Evolutionary conservation across 805 yeast genomes (phyloP).

Genomic region (Myxozyma sirexii): DNA sequence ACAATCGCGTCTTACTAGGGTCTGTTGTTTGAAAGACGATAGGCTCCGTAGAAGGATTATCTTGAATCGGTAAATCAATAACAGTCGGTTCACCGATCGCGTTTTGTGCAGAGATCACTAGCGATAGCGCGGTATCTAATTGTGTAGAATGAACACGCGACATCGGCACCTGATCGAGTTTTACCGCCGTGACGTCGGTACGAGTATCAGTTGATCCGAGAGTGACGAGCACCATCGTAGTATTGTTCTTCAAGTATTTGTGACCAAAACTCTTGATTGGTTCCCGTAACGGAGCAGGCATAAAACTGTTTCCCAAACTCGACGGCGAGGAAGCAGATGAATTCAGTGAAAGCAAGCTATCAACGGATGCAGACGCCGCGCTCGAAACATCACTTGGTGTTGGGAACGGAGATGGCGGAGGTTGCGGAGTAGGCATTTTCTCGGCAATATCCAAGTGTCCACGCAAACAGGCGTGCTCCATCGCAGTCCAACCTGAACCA

Average conservation of each 20-base stretch:
- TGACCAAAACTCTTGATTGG: conserved; percentile 88
- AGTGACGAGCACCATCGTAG: conserved; percentile 75
- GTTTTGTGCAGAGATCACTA: conserved; percentile 57
- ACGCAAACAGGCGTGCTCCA: conserved; percentile 90
- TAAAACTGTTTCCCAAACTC: neutral
- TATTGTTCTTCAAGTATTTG: conserved; percentile 61
- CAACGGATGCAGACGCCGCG: conserved; percentile 32
- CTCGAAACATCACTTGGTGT: conserved; percentile 17
- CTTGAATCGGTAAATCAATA: conserved; percentile 84
- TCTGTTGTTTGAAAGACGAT: conserved; percentile 64
- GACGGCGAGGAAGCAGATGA: conserved; percentile 31
- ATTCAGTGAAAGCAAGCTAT: conserved; percentile 23
- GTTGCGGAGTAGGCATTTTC: conserved; percentile 45
- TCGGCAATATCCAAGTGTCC: conserved; percentile 79
- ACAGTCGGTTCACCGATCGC: conserved; percentile 57
- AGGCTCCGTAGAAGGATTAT: conserved; percentile 61
- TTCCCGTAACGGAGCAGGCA: conserved; percentile 38
- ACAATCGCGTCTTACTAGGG: conserved; percentile 53
- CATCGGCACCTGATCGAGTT: conserved; percentile 72
- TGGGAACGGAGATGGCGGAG: conserved; percentile 22
- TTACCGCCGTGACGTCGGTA: conserved; percentile 58
- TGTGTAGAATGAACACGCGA: conserved; percentile 79
- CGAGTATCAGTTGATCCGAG: conserved; percentile 85
- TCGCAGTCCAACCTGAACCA: conserved; percentile 94
- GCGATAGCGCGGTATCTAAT: conserved; percentile 82